Conservation (phyloP, 768 basidiomycete species). For the Suillus tomentosus region DNA sequence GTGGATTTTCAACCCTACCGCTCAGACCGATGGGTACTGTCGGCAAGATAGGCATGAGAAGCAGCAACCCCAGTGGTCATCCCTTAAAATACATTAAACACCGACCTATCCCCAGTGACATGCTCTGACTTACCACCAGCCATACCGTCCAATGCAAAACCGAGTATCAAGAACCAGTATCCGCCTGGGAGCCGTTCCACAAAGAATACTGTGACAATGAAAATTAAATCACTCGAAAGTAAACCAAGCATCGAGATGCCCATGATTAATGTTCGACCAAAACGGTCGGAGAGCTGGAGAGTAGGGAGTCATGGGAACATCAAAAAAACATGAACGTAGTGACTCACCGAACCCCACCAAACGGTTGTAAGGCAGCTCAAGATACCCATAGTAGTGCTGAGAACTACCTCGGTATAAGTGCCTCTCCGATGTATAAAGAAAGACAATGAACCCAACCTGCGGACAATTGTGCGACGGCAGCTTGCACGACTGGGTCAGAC, state of each 20-base stretch:
- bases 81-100: slow-evolving; percentile 39
- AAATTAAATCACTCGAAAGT: slow-evolving; percentile 61
- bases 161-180: slow-evolving; percentile 76
- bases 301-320: neutral
- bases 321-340: neutral
- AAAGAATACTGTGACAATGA: slow-evolving; percentile 65
- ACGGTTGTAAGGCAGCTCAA: slow-evolving; percentile 78
- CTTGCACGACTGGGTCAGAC: slow-evolving; percentile 71
- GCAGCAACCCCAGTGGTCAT: slow-evolving; percentile 50
- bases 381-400: slow-evolving; percentile 58
- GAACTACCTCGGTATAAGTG: slow-evolving; percentile 1
- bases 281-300: slow-evolving; percentile 69
- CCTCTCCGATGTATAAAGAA: neutral
- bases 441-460: slow-evolving; percentile 47
- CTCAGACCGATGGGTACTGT: slow-evolving; percentile 55
- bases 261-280: slow-evolving; percentile 70
- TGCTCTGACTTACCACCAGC: slow-evolving; percentile 60
- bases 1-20: slow-evolving; percentile 42
- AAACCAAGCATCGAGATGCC: slow-evolving; percentile 61
- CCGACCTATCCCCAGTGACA: neutral
- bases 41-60: slow-evolving; percentile 68
- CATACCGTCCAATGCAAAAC: slow-evolving; percentile 65
- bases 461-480: slow-evolving; percentile 66
- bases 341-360: slow-evolving; percentile 82
- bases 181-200: slow-evolving; percentile 70